These are phyloP conservation scores for Solanum chiquidenum DNA, from an alignment of 257 asterid species.

Conservation along the genomic window DNA sequence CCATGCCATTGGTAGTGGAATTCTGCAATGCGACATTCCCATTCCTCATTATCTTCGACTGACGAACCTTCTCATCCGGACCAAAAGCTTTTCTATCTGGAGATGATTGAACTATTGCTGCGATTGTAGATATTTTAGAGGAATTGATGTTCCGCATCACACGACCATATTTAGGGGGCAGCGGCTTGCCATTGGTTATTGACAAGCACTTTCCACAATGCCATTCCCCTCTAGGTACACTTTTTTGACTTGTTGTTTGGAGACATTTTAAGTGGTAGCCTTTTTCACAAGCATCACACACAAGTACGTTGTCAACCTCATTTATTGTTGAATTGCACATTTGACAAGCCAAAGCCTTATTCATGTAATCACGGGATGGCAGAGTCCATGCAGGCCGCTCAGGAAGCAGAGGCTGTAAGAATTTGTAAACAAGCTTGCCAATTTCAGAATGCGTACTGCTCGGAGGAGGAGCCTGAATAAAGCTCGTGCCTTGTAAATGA, in stretches of 20 bases:
- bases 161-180: slow-evolving; percentile 97
- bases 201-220: slow-evolving; percentile 88
- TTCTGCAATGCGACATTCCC: slow-evolving; percentile 34
- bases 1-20: slow-evolving; percentile 19
- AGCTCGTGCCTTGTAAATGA: slow-evolving; percentile 36
- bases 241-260: slow-evolving; percentile 44
- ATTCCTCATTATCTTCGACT: slow-evolving; percentile 26
- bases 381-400: slow-evolving; percentile 68
- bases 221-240: slow-evolving; percentile 86
- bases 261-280: slow-evolving; percentile 95
- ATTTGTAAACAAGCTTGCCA: slow-evolving; percentile 65
- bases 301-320: slow-evolving; percentile 63
- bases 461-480: slow-evolving; percentile 25
- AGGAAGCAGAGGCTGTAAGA: slow-evolving; percentile 43
- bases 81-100: slow-evolving; percentile 30
- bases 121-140: slow-evolving; percentile 34
- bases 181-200: slow-evolving; percentile 72
- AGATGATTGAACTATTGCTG: slow-evolving; percentile 30
- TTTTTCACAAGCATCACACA: slow-evolving; percentile 96
- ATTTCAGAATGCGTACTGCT: slow-evolving; percentile 68
- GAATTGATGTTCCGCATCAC: slow-evolving; percentile 69
- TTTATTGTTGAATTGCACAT: slow-evolving; percentile 44
- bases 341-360: slow-evolving; percentile 65
- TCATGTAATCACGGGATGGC: slow-evolving; percentile 92
- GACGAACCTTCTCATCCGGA: slow-evolving; percentile 34